A percentile compares a stretch with the other conserved stretches of the same genome.
phyloP scores from a whole-genome alignment of 257 asterid species.

The Fraxinus quadrangulata region DNA sequence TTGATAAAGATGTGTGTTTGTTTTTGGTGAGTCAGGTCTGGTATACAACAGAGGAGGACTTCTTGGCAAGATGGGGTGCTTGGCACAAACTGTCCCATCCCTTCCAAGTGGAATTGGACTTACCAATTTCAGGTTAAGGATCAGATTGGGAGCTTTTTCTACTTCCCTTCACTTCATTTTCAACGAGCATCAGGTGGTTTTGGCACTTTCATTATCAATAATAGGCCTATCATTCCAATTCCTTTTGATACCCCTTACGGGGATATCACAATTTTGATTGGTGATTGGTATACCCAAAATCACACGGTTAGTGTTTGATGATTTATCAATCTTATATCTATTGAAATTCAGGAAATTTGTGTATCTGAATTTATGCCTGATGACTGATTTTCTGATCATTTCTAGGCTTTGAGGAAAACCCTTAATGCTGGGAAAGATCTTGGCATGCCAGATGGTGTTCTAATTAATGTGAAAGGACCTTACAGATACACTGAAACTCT shows the following conservation, averaged over 20 bases:
- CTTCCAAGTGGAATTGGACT: conserved; percentile 98
- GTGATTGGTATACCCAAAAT: conserved; percentile 91
- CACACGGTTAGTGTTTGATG: conserved; percentile 75
- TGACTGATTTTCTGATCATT: conserved; percentile 11
- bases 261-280: conserved; percentile 83
- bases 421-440: conserved; percentile 81
- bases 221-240: conserved; percentile 65
- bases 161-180: conserved; percentile 90
- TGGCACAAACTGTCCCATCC: conserved; percentile 97
- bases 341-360: conserved; percentile 13
- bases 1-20: conserved; percentile 25
- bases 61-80: conserved; percentile 95
- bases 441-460: conserved; percentile 97
- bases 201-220: conserved; percentile 69
- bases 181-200: conserved; percentile 94
- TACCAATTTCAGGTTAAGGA: conserved; percentile 94
- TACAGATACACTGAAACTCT: conserved; percentile 80
- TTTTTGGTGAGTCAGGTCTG: conserved; percentile 63
- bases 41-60: conserved; percentile 77
- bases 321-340: background rate
- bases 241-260: conserved; percentile 88
- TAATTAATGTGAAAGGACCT: conserved; percentile 97
- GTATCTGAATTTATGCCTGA: background rate
- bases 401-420: conserved; percentile 74
- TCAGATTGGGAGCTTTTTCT: conserved; percentile 89